Conservation (phyloP, 768 basidiomycete species). For the Xerocomus brunneocitrinus region DNA sequence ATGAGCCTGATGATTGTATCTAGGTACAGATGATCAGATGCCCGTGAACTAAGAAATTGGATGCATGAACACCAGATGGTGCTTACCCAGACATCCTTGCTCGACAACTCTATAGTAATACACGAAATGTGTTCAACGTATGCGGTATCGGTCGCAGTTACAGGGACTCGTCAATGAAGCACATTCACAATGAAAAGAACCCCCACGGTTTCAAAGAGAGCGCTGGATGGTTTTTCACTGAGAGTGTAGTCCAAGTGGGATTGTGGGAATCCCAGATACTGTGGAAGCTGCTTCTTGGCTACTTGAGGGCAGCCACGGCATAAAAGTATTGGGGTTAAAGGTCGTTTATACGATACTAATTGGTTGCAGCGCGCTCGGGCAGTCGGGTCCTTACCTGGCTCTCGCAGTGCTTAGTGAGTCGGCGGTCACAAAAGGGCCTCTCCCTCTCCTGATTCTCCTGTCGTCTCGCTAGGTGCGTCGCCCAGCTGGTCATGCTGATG, state of each 20-base stretch:
- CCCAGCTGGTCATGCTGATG: no score
- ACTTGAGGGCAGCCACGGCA: no score
- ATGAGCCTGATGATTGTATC: not conserved
- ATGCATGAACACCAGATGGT: not conserved
- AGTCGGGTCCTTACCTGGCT: no score
- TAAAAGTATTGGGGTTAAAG: no score
- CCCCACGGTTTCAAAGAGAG: not conserved
- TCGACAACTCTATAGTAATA: not conserved
- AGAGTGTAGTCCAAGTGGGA: not conserved
- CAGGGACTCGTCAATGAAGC: not conserved
- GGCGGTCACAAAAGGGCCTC: no score
- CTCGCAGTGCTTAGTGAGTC: no score
- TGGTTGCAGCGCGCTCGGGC: no score
- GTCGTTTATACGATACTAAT: no score
- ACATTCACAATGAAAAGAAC: not conserved
- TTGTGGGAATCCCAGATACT: not conserved
- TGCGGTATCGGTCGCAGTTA: not conserved
- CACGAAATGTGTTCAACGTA: not conserved
- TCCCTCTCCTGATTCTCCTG: no score
- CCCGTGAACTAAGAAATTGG: not conserved
- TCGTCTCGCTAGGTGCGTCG: no score
- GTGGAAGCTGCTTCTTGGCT: not conserved
- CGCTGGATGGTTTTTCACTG: not conserved
- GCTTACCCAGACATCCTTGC: slow-evolving; percentile 1
- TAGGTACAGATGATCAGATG: not conserved